Evolutionary conservation across 139 green algal species (phyloP), one percentile per base, ranked within the genome.

Genomic region (Chlamydomonas incerta): DNA sequence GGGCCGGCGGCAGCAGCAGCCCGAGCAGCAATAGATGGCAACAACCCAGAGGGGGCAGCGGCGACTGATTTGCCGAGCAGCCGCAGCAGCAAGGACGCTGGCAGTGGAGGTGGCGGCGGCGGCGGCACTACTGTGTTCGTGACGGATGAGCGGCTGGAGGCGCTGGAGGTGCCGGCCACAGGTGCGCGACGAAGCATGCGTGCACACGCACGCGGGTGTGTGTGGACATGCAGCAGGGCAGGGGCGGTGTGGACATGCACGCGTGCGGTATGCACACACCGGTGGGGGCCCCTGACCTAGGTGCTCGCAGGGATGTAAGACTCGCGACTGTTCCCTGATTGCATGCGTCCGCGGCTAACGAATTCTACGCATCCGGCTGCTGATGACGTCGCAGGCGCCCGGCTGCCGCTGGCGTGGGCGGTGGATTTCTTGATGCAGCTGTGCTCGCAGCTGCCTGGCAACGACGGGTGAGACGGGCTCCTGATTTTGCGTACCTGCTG

Each of bases 371-470:
- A n/a, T n/a, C n/a, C n/a, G n/a, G n/a, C n/a, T n/a, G n/a, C n/a
- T n/a, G n/a, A n/a, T n/a, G n/a, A n/a, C n/a, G n/a, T n/a, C n/a
- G 20, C 60, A 83, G 76, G 76, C 29, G 76, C 76, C 15, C 76
- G 76, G 14, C 76, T 83, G 60, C 76, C 76, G 3, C 62, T 62
- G 34, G 62, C 47, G 62, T 83, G 76, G 76, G 76, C 76, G 26
- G 76, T 83, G 62, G 63, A 72, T 26, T 41, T 83, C 62, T 63
- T 83, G 29, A 28, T 73, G 76, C 62, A 72, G 62, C 62, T 83
- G 13, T 83, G 76, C 58, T 50, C 26, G 34, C 76, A 73, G 46
- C 76, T 83, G 62, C 76, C 76, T 13, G 76, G 76, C 10, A 83
- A 83, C 58, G 76, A 83, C 76, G 62, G 62, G 76, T 83, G n/a